Evolutionary conservation across 495 filamentous ascomycete genomes (phyloP).

Genomic region (Podospora pseudopauciseta): DNA sequence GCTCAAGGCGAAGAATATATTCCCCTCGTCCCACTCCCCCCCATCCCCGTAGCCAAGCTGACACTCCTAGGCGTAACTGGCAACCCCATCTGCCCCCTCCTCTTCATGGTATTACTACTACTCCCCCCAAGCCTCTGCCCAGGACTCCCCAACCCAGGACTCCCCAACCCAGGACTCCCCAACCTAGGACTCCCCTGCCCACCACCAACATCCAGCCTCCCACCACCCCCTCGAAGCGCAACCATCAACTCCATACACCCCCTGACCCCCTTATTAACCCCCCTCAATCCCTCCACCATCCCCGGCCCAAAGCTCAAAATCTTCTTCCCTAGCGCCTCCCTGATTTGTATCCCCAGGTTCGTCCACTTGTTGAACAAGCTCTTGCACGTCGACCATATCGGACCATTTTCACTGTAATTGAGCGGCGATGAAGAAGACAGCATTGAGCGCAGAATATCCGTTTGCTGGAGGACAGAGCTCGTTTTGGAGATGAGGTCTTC

Average conservation of each 20-base stretch:
- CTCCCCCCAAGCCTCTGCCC: not conserved
- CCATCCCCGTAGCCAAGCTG: not conserved
- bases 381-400: conserved; percentile 66
- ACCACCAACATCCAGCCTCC: not conserved
- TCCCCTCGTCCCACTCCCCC: not conserved
- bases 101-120: not conserved
- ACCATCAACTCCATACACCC: conserved; percentile 70
- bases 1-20: not conserved
- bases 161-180: not conserved
- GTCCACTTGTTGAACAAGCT: conserved; percentile 67
- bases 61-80: not conserved
- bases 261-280: conserved; percentile 68
- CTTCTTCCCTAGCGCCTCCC: conserved; percentile 49
- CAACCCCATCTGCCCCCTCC: not conserved
- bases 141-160: not conserved
- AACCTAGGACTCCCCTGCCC: not conserved
- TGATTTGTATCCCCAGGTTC: conserved; percentile 66
- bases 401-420: not conserved
- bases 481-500: conserved; percentile 58
- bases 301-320: conserved; percentile 57
- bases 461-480: conserved; percentile 54
- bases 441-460: conserved; percentile 57
- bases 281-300: conserved; percentile 62
- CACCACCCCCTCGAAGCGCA: not conserved
- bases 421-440: conserved; percentile 60